Percentiles rank a stretch among this genome's conserved stretches.
phyloP scores from a whole-genome alignment of 1,284 basidiomycete genomes.

The Coriolopsis trogii region DNA sequence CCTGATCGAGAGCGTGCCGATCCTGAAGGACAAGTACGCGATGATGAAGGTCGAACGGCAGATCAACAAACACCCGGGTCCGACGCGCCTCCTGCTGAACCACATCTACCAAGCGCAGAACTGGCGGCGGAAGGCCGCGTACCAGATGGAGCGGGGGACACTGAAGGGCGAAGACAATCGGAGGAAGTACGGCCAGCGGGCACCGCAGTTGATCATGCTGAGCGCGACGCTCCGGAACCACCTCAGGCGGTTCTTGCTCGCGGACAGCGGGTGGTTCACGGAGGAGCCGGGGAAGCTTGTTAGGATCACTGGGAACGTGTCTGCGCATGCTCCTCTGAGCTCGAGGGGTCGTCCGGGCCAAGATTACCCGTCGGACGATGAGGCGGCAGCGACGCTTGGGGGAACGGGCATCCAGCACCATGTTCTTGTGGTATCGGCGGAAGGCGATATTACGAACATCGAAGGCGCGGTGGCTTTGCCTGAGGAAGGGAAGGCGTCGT shows the following conservation, averaged over 20 bases:
- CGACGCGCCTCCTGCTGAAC: constrained; percentile 61
- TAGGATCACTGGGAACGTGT: constrained; percentile 43
- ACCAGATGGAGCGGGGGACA: background rate
- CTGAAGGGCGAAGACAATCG: background rate
- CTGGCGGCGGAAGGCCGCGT: constrained; percentile 8
- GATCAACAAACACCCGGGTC: constrained; percentile 54
- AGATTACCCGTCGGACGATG: too few relatives aligned
- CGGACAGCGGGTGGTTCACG: constrained; percentile 59
- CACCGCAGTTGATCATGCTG: constrained; percentile 64
- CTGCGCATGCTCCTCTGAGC: constrained; percentile 10
- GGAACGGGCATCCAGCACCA: constrained; percentile 53
- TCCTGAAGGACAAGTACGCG: constrained; percentile 39
- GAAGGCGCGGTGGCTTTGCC: constrained; percentile 29
- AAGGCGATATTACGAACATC: constrained; percentile 55
- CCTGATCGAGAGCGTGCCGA: constrained; percentile 52
- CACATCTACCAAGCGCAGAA: constrained; percentile 43
- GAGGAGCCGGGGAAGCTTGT: constrained; percentile 43
- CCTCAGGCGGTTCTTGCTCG: constrained; percentile 53
- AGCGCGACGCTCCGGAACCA: constrained; percentile 69
- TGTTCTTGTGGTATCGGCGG: constrained; percentile 59
- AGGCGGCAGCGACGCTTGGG: constrained; percentile 28
- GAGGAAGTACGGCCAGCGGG: background rate
- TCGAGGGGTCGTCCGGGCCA: constrained; percentile 1
- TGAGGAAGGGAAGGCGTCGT: constrained; percentile 5
- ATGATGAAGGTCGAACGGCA: constrained; percentile 42